Evolutionary conservation across 164 flowering plant genomes (phyloP).

Genomic region (Annona cherimola): DNA sequence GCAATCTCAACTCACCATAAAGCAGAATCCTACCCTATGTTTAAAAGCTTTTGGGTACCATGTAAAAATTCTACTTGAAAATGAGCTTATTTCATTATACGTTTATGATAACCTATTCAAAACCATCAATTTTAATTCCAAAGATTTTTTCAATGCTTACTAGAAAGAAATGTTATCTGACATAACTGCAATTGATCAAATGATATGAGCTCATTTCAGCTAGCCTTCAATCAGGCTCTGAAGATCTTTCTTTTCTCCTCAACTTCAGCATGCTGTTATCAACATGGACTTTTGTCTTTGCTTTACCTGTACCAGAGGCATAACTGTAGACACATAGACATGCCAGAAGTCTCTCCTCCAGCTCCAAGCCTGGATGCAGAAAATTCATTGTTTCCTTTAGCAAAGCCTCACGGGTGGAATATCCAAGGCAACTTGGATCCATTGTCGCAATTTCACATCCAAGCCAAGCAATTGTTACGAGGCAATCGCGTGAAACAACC

Average conservation of each 20-base stretch:
- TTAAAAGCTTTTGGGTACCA: neutral
- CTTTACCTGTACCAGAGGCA: constrained; percentile 67
- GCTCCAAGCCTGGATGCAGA: constrained; percentile 66
- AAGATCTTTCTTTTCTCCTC: neutral
- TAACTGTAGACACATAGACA: constrained; percentile 62
- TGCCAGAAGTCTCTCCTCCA: constrained; percentile 74
- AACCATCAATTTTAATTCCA: neutral
- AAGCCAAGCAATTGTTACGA: constrained; percentile 60
- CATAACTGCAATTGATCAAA: no score
- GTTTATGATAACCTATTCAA: no score
- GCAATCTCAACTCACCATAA: no score
- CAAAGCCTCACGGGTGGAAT: constrained; percentile 52
- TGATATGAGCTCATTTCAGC: neutral
- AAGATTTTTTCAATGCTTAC: no score
- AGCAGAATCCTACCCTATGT: no score
- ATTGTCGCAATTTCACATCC: constrained; percentile 52
- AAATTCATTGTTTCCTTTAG: constrained; percentile 42
- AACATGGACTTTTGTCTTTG: neutral
- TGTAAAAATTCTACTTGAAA: no score
- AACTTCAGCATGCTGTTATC: neutral
- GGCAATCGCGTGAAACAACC: constrained; percentile 54
- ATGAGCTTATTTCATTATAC: no score
- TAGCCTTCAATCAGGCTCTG: neutral
- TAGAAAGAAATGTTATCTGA: no score
- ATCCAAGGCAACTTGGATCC: constrained; percentile 32